Percentiles rank a stretch among this genome's conserved stretches.
Conservation (phyloP, 352 stramenopile genomes). For the Globisporangium perplexum region DNA sequence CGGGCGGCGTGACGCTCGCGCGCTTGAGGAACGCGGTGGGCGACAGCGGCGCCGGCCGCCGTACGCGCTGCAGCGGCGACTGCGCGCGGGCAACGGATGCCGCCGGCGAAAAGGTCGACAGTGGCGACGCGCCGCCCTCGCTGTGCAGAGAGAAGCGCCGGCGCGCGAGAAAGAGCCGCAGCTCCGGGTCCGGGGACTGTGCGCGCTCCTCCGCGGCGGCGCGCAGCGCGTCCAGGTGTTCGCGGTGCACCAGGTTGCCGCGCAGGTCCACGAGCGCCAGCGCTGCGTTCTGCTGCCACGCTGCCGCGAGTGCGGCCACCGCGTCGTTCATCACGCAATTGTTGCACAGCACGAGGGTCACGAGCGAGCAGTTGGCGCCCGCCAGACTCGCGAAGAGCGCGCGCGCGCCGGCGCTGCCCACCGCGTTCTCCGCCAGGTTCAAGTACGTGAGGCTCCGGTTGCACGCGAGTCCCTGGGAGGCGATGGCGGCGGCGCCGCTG, state of each 20-base stretch:
- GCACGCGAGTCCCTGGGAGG: constrained; percentile 26
- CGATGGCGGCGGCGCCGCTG: constrained; percentile 28
- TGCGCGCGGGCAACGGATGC: not conserved
- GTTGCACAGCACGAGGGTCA: constrained; percentile 50
- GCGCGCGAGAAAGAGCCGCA: constrained; percentile 42
- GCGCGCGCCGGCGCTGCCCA: constrained; percentile 39
- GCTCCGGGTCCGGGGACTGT: constrained; percentile 23
- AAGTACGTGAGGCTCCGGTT: constrained; percentile 44
- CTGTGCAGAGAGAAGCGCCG: constrained; percentile 21
- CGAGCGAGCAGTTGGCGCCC: constrained; percentile 27
- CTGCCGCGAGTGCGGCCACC: constrained; percentile 17
- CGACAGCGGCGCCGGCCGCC: constrained; percentile 18
- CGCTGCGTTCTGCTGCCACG: constrained; percentile 36
- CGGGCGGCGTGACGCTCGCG: not conserved
- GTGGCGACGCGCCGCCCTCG: not conserved
- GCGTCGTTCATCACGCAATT: constrained; percentile 60
- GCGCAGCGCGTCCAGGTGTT: constrained; percentile 27
- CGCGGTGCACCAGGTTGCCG: constrained; percentile 51
- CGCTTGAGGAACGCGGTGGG: constrained; percentile 47
- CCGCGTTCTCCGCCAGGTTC: constrained; percentile 55
- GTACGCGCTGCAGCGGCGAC: constrained; percentile 5
- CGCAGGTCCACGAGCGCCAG: constrained; percentile 38
- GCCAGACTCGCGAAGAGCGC: constrained; percentile 41
- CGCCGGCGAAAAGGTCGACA: not conserved
- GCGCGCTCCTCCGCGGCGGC: constrained; percentile 23